phyloP scores from a whole-genome alignment of 148 eudicot genomes.

The Rhododendron molle region DNA sequence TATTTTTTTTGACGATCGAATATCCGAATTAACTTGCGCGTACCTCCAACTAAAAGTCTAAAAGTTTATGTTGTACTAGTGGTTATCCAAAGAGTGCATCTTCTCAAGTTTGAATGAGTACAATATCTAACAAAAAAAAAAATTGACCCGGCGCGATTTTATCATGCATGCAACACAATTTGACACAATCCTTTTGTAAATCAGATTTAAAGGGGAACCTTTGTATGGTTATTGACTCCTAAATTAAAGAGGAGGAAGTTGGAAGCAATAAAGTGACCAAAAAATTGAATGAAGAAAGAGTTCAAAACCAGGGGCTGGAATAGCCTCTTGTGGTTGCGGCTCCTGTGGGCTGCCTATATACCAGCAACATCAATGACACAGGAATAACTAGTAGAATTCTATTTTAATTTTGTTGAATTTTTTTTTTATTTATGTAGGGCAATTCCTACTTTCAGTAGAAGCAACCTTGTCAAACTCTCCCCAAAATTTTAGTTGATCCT shows the following conservation, averaged over 20 bases:
- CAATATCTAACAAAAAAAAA: neutral
- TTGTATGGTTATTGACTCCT: neutral
- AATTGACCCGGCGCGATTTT: too few species aligned
- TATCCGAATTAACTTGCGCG: too few species aligned
- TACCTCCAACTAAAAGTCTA: too few species aligned
- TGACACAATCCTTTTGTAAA: neutral
- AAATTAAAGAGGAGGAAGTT: neutral
- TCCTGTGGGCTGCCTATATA: neutral
- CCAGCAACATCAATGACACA: neutral
- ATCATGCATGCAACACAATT: too few species aligned
- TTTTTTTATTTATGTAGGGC: neutral
- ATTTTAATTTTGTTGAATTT: neutral
- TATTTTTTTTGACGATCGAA: too few species aligned
- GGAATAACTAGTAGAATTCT: neutral
- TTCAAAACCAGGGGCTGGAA: neutral
- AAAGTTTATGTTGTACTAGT: too few species aligned
- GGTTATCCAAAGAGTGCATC: neutral
- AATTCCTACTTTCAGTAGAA: too few species aligned
- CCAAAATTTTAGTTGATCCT: neutral
- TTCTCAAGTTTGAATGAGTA: neutral
- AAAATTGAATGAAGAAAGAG: neutral
- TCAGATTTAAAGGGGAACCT: neutral
- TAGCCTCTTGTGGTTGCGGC: neutral
- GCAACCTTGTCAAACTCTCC: too few species aligned
- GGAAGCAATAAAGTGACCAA: neutral